phyloP scores from a whole-genome alignment of 202 grass and related monocot species.

The Panicum hallii region DNA sequence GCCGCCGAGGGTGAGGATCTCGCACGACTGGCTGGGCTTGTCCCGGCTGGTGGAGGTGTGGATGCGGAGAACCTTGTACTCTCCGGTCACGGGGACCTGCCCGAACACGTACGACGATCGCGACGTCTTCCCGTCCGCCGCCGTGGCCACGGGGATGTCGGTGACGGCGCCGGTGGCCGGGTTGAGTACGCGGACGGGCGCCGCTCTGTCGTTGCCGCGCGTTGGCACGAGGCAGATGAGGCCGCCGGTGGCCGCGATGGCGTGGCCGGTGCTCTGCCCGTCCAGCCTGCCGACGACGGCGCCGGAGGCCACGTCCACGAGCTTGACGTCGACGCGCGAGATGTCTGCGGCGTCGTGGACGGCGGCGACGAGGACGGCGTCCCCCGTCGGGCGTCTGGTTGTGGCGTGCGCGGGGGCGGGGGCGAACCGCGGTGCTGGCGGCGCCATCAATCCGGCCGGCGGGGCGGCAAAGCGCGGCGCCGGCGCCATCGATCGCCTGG shows the following conservation, averaged over 20 bases:
- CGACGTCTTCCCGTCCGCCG: neutral
- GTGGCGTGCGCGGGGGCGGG: too few species aligned
- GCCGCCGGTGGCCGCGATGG: neutral
- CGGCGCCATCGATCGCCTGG: too few species aligned
- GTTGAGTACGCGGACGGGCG: neutral
- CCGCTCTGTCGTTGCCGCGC: neutral
- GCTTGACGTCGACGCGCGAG: neutral
- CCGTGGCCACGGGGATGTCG: neutral
- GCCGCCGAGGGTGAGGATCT: neutral
- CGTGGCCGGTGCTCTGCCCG: neutral
- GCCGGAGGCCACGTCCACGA: neutral
- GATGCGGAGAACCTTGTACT: neutral
- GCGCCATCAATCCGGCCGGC: too few species aligned
- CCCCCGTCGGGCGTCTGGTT: too few species aligned
- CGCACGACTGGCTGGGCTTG: neutral
- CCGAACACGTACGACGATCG: neutral
- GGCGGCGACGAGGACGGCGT: neutral
- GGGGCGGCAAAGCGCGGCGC: too few species aligned
- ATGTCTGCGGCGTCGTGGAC: too few species aligned
- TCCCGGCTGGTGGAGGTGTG: neutral
- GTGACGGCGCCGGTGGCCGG: constrained; percentile 2
- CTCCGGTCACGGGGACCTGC: neutral
- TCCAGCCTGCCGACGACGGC: neutral
- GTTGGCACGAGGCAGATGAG: neutral
- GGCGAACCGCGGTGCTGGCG: too few species aligned